These are phyloP conservation scores for Lyophyllum semitale DNA, from an alignment of 768 basidiomycete species.

Conservation along the genomic window DNA sequence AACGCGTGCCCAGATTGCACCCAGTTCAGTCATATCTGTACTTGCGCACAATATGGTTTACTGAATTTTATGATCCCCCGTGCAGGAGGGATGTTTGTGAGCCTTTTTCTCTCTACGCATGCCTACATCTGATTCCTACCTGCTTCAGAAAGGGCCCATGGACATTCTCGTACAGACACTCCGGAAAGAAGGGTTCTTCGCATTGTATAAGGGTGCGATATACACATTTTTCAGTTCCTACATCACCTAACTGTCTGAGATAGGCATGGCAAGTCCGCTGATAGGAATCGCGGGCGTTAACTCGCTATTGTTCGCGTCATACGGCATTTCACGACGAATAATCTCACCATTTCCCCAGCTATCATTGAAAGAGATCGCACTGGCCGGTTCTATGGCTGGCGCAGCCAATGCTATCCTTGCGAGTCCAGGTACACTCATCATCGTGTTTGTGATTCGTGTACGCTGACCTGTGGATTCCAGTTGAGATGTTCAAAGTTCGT, in stretches of 20 bases:
- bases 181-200: slow-evolving; percentile 88
- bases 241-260: not conserved
- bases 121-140: not conserved
- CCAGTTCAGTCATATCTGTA: slow-evolving; percentile 50
- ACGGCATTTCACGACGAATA: slow-evolving; percentile 76
- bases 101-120: slow-evolving; percentile 26
- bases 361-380: slow-evolving; percentile 75
- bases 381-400: slow-evolving; percentile 92
- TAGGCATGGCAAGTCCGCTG: slow-evolving; percentile 90
- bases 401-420: slow-evolving; percentile 89
- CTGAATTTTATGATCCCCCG: slow-evolving; percentile 1
- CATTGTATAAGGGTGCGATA: slow-evolving; percentile 85
- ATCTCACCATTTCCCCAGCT: slow-evolving; percentile 89
- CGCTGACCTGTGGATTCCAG: slow-evolving; percentile 33
- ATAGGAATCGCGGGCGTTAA: slow-evolving; percentile 95
- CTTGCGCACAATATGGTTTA: not conserved
- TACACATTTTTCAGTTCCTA: not conserved
- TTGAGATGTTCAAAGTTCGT: slow-evolving; percentile 98
- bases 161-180: slow-evolving; percentile 86
- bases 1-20: slow-evolving; percentile 85
- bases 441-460: not conserved
- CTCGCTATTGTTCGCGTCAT: slow-evolving; percentile 91
- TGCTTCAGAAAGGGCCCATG: slow-evolving; percentile 82
- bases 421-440: slow-evolving; percentile 67
- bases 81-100: slow-evolving; percentile 85